Conservation (phyloP, 345 rosid species). For the Eucalyptus erythrocorys region DNA sequence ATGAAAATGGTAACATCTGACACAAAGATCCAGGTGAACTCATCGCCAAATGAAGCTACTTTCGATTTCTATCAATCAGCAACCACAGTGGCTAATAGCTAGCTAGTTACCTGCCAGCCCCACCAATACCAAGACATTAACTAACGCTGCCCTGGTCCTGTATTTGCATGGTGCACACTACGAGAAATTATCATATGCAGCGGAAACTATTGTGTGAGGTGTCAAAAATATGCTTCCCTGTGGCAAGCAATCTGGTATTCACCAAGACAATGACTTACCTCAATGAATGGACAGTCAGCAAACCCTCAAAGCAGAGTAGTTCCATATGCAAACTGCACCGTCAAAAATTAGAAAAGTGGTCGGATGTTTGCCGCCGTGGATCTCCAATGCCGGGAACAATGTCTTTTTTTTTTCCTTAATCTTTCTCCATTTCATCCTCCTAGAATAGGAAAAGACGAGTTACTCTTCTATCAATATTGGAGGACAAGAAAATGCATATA, state of each 20-base stretch:
- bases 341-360: too few relatives aligned
- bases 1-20: not conserved
- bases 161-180: not conserved
- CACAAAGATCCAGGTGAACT: not conserved
- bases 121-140: not conserved
- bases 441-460: not conserved
- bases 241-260: not conserved
- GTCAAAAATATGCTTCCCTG: not conserved
- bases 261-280: not conserved
- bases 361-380: too few relatives aligned
- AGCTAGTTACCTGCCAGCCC: not conserved
- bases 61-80: not conserved
- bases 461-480: not conserved
- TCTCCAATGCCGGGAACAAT: too few relatives aligned
- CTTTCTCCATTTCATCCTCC: not conserved
- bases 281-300: not conserved
- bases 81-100: not conserved
- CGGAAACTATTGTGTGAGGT: not conserved
- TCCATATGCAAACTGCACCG: not conserved
- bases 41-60: not conserved
- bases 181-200: not conserved
- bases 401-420: not conserved
- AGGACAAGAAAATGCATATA: not conserved
- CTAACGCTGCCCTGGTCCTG: not conserved
- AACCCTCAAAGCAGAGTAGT: not conserved